Evolutionary conservation across 495 filamentous ascomycete genomes (phyloP).

Genomic region (Monascus purpureus): DNA sequence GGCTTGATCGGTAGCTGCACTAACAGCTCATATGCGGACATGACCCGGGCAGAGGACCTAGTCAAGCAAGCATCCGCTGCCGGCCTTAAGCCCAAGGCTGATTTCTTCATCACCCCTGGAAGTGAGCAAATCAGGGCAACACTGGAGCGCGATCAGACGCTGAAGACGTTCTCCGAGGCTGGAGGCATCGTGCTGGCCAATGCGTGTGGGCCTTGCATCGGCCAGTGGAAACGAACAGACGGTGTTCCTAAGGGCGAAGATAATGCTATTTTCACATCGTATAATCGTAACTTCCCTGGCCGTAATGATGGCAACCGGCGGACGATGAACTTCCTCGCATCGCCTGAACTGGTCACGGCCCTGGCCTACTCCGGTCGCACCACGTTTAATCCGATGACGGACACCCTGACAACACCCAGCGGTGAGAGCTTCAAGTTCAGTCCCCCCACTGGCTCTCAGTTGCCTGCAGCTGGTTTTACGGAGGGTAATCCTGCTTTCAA

Average conservation of each 20-base stretch:
- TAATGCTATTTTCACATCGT: constrained; percentile 95
- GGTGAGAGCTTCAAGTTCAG: constrained; percentile 77
- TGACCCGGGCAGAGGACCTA: constrained; percentile 84
- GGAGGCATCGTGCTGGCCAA: constrained; percentile 87
- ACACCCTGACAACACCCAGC: constrained; percentile 65
- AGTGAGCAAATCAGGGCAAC: constrained; percentile 95
- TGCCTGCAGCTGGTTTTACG: constrained; percentile 68
- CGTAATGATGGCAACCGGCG: constrained; percentile 91
- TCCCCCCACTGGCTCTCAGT: constrained; percentile 62
- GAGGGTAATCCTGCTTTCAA: constrained; percentile 60
- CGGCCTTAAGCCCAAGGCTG: constrained; percentile 72
- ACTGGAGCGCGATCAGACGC: constrained; percentile 69
- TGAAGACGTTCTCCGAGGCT: constrained; percentile 73
- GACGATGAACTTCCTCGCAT: constrained; percentile 98
- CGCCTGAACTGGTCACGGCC: constrained; percentile 89
- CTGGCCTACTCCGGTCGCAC: constrained; percentile 87
- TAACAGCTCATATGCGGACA: constrained; percentile 96
- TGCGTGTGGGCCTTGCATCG: constrained; percentile 90
- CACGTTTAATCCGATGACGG: constrained; percentile 92
- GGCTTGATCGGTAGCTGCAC: constrained; percentile 96
- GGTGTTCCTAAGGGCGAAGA: constrained; percentile 62
- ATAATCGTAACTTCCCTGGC: constrained; percentile 96
- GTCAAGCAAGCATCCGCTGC: constrained; percentile 80
- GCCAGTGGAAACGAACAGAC: constrained; percentile 91
- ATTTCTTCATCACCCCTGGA: constrained; percentile 92